Evolutionary conservation across 1,139 yeast species (phyloP).

Genomic region (Kodamaea derodonti): DNA sequence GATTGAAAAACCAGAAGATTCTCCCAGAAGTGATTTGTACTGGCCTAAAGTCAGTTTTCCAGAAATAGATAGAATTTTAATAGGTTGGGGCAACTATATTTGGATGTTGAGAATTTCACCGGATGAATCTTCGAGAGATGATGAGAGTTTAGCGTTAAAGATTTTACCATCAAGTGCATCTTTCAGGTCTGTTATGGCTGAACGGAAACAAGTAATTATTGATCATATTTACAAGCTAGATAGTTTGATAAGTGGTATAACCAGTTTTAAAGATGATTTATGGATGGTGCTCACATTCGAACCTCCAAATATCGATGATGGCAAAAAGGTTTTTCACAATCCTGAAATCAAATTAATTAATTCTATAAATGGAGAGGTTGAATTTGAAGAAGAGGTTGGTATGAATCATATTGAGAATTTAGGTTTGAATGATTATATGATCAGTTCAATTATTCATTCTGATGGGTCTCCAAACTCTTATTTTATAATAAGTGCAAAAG

Average conservation of each 20-base stretch:
- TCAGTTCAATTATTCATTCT: constrained; percentile 41
- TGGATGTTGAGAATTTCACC: constrained; percentile 64
- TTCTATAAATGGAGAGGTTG: constrained; percentile 63
- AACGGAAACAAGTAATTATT: constrained; percentile 48
- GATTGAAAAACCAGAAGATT: constrained; percentile 54
- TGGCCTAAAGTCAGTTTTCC: constrained; percentile 76
- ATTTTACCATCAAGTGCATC: constrained; percentile 67
- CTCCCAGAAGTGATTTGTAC: constrained; percentile 75
- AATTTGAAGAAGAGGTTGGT: constrained; percentile 80
- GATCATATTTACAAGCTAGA: constrained; percentile 57
- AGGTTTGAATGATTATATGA: constrained; percentile 76
- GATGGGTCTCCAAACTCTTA: constrained; percentile 39
- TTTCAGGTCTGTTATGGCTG: constrained; percentile 48
- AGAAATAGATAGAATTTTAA: constrained; percentile 62
- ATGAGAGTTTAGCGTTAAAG: constrained; percentile 13
- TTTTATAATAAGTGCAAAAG: constrained; percentile 74
- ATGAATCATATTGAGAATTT: constrained; percentile 55
- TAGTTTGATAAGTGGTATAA: constrained; percentile 71
- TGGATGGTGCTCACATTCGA: constrained; percentile 57
- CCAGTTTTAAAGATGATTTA: constrained; percentile 65
- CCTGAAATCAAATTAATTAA: constrained; percentile 77
- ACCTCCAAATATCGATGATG: constrained; percentile 34
- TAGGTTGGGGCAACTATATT: constrained; percentile 81
- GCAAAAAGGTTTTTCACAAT: constrained; percentile 27
- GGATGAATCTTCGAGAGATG: constrained; percentile 4